Evolutionary conservation across 352 stramenopile genomes (phyloP), one percentile per base, ranked within the genome.

Genomic region (Globisporangium nagaii): DNA sequence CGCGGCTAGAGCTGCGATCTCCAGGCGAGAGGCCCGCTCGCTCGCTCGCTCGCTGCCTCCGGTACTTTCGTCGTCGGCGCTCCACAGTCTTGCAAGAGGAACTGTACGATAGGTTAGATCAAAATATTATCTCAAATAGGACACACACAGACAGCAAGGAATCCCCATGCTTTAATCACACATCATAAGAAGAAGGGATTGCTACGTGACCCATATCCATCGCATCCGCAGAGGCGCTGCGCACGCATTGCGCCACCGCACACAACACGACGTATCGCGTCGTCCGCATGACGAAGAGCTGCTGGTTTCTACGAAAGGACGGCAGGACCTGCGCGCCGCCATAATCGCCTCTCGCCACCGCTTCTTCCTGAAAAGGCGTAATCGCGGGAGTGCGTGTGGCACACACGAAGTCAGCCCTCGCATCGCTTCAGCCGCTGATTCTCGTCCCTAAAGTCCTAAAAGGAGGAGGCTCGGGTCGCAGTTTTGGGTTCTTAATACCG

Each of bases 31-130:
- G n/a, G n/a, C n/a, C n/a, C n/a, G n/a, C n/a, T n/a, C n/a, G n/a
- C n/a, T n/a, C n/a, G n/a, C n/a, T n/a, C n/a, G n/a, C n/a, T n/a
- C n/a, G n/a, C n/a, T n/a, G n/a, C n/a, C n/a, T n/a, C n/a, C n/a
- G n/a, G n/a, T 17, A 25, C 15, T 35, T 17, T 36, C 30, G 12
- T 20, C 13, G 17, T 9, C 34, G 17, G 27, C 43, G 3, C 44
- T 15, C 22, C 19, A 67, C 65, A 68, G 58, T 57, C 60, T 61
- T 62, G 53, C 41, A 35, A 60, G 62, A 73, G 70, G 58, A 73
- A 65, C 64, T 79, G 70, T 79, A 79, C 70, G 58, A 75, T 79
- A 79, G 64, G 70, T 73, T 79, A 79, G 70, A 79, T 43, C 58
- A 54, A 57, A 71, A 43, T 56, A 56, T 56, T 56, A 54, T 55